These are phyloP conservation scores for Podaxis mareebaensis DNA, from an alignment of 768 basidiomycete species.

Conservation along the genomic window DNA sequence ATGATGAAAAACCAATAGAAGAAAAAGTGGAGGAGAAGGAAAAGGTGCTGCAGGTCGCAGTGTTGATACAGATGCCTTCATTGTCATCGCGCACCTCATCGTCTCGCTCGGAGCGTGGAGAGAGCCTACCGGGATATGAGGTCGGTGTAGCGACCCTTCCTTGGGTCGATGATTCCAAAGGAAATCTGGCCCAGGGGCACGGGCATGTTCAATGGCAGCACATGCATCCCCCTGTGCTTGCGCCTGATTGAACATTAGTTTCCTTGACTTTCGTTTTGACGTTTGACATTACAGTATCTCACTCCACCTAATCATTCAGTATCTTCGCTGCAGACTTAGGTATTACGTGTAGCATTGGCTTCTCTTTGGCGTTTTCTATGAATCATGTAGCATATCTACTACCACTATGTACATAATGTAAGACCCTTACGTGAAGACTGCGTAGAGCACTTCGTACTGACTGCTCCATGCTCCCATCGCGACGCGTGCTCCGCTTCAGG, in stretches of 20 bases:
- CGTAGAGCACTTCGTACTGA: too few species aligned
- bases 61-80: slow-evolving; percentile 51
- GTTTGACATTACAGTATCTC: too few species aligned
- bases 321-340: background rate
- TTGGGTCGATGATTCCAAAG: slow-evolving; percentile 23
- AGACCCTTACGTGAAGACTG: too few species aligned
- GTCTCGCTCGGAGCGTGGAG: slow-evolving; percentile 5
- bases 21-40: background rate
- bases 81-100: slow-evolving; percentile 2
- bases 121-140: slow-evolving; percentile 36
- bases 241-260: background rate
- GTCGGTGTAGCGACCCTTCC: slow-evolving; percentile 43
- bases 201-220: background rate
- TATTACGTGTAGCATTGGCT: background rate
- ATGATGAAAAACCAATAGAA: slow-evolving; percentile 1
- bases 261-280: background rate
- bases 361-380: background rate
- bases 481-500: too few species aligned
- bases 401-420: too few species aligned
- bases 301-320: too few species aligned
- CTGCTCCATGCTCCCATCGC: too few species aligned
- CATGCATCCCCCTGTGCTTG: background rate
- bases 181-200: background rate
- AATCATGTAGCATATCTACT: background rate
- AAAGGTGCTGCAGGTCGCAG: slow-evolving; percentile 34